Evolutionary conservation across 1,284 basidiomycete species (phyloP).

Genomic region (Ustilago tritici): DNA sequence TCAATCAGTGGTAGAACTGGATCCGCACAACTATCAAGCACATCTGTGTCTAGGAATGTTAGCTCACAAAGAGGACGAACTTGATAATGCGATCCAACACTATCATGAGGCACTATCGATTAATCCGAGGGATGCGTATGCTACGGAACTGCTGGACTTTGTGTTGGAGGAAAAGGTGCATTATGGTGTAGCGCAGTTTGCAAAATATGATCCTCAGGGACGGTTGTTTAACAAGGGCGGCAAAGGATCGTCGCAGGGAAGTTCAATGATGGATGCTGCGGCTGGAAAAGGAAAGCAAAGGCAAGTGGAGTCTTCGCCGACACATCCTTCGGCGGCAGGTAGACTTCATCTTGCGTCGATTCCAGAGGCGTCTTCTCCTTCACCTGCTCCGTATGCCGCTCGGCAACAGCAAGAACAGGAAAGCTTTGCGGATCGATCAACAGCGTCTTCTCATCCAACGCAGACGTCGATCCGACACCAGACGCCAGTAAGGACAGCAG

Average conservation of each 20-base stretch:
- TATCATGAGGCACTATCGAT: constrained; percentile 61
- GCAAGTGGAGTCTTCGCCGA: not conserved
- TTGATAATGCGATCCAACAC: constrained; percentile 60
- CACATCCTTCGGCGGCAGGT: not conserved
- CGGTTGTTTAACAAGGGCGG: constrained; percentile 1
- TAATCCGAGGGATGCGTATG: constrained; percentile 49
- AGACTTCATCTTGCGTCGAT: constrained; percentile 13
- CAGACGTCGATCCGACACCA: not conserved
- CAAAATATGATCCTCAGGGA: constrained; percentile 21
- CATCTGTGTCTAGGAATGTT: constrained; percentile 61
- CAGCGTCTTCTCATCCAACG: constrained; percentile 14
- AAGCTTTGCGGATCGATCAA: constrained; percentile 2
- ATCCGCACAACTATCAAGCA: constrained; percentile 58
- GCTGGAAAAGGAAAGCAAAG: constrained; percentile 14
- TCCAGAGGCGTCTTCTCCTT: constrained; percentile 17
- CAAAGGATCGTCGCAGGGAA: not conserved
- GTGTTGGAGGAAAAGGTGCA: constrained; percentile 54
- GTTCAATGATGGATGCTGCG: not conserved
- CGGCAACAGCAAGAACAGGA: not conserved
- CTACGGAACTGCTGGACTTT: constrained; percentile 56
- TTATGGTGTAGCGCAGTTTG: constrained; percentile 28
- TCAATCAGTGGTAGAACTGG: constrained; percentile 55
- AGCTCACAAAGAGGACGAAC: constrained; percentile 50
- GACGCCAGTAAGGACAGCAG: not conserved
- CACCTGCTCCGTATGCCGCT: not conserved